These are phyloP conservation scores for Rhododendron vialii DNA, from an alignment of 148 eudicot genomes.

Conservation along the genomic window DNA sequence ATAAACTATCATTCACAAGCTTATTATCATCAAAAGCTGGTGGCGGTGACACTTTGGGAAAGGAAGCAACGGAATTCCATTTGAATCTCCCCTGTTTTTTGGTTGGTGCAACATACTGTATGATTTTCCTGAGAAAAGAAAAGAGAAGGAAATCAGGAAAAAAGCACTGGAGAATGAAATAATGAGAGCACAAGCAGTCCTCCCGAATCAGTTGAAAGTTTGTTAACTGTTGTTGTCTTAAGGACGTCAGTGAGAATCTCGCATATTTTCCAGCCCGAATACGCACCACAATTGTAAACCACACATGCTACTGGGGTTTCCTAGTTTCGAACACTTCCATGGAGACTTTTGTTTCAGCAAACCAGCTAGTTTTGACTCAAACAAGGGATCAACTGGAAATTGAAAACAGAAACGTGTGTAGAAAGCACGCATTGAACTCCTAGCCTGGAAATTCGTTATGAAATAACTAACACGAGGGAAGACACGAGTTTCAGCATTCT, in stretches of 20 bases:
- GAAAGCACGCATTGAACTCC: not conserved
- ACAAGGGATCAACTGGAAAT: not conserved
- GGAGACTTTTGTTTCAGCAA: not conserved
- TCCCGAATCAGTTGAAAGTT: constrained; percentile 83
- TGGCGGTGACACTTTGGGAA: constrained; percentile 70
- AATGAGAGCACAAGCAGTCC: constrained; percentile 24
- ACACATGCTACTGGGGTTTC: not conserved
- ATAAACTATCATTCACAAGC: constrained; percentile 74
- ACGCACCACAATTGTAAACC: not conserved
- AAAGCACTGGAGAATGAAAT: not conserved
- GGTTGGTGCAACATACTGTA: constrained; percentile 41
- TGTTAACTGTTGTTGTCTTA: constrained; percentile 76
- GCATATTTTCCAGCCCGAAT: not conserved
- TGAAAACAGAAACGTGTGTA: not conserved
- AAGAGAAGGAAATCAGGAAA: not conserved
- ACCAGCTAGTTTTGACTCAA: not conserved
- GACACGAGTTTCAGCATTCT: not conserved
- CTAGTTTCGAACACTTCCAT: not conserved
- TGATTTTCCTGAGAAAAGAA: constrained; percentile 53
- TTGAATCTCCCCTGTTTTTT: constrained; percentile 75
- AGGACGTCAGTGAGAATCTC: constrained; percentile 42
- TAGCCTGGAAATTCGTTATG: not conserved
- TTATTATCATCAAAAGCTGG: constrained; percentile 54
- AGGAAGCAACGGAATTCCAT: constrained; percentile 62
- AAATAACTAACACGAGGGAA: not conserved